Percentiles rank a stretch among this genome's conserved stretches.
Conservation (phyloP, 2,329 filamentous ascomycete genomes). For the Arthroderma sp. region DNA sequence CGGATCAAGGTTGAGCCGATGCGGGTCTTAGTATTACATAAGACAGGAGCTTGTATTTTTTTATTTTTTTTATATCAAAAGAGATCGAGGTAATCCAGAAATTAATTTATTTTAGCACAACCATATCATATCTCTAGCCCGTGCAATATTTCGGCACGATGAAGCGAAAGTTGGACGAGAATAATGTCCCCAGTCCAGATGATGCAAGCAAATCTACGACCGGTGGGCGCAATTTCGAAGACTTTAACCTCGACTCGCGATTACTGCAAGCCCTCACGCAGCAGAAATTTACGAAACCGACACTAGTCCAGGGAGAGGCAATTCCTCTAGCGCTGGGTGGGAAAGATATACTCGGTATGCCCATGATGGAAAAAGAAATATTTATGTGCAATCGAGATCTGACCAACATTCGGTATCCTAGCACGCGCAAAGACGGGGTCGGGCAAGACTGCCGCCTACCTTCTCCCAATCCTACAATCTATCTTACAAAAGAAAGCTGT, state of each 20-base stretch:
- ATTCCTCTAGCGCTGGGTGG: conserved; percentile 81
- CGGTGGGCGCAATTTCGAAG: conserved; percentile 49
- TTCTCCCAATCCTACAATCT: conserved; percentile 74
- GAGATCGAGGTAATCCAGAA: no score
- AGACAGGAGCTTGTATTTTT: no score
- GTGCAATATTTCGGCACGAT: conserved; percentile 15
- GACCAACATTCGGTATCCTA: conserved; percentile 12
- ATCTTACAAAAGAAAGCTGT: conserved; percentile 68
- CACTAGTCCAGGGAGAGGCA: conserved; percentile 73
- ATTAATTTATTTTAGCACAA: no score
- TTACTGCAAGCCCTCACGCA: conserved; percentile 74
- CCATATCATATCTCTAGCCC: no score
- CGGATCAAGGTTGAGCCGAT: no score
- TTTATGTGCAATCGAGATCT: not conserved
- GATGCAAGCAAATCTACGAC: conserved; percentile 14
- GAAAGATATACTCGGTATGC: conserved; percentile 60
- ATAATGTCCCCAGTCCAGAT: conserved; percentile 32
- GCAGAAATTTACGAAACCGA: conserved; percentile 73
- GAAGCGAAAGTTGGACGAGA: conserved; percentile 38
- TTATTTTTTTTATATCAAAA: no score
- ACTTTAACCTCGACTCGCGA: conserved; percentile 68
- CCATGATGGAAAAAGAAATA: not conserved
- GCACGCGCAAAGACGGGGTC: conserved; percentile 90
- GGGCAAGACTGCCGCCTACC: conserved; percentile 93
- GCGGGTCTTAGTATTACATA: no score